Conservation (phyloP, 306 rosid species). For the Prunus persica region Prunus_persica_NCBIv2 NC_034015.1:13961001-13961500, state of each 20-base stretch:
- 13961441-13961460: constrained; percentile 66
- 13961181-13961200: constrained; percentile 55
- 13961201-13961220: constrained; percentile 56
- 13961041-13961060: not conserved
- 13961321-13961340: constrained; percentile 55
- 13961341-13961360: constrained; percentile 40
- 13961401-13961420: constrained; percentile 41
- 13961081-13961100: not conserved
- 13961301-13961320: constrained; percentile 37
- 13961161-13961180: not conserved
- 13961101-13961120: not conserved
- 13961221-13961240: constrained; percentile 42
- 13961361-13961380: constrained; percentile 54
- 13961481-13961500: constrained; percentile 21
- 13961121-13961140: too few relatives aligned
- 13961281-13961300: constrained; percentile 85
- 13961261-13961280: constrained; percentile 49
- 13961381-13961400: constrained; percentile 49
- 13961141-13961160: not conserved
- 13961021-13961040: too few relatives aligned
- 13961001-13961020: too few relatives aligned
- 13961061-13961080: not conserved
- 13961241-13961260: constrained; percentile 60
- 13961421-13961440: constrained; percentile 37
- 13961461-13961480: constrained; percentile 45